Evolutionary conservation across 192 early-diverging fungal genomes (phyloP).

Genomic region (Coemansia sp.): DNA sequence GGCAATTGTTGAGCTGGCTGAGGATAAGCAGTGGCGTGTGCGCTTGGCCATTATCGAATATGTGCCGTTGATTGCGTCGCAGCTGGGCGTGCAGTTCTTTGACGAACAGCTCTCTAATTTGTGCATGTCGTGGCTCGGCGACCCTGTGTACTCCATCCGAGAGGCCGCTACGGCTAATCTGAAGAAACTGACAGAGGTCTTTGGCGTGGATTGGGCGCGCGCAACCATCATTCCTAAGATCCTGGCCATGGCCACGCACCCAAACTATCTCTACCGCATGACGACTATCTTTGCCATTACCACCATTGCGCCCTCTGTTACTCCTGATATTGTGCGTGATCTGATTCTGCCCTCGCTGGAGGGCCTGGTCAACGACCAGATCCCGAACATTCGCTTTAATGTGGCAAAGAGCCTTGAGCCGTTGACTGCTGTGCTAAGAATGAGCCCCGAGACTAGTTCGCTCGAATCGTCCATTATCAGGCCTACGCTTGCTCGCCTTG

Average conservation of each 20-base stretch:
- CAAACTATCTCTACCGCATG: constrained; percentile 98
- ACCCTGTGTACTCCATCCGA: constrained; percentile 94
- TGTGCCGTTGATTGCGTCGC: constrained; percentile 93
- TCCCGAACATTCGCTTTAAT: constrained; percentile 99
- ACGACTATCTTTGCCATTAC: constrained; percentile 96
- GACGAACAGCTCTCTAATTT: constrained; percentile 91
- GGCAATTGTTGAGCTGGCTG: constrained; percentile 97
- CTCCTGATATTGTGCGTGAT: constrained; percentile 84
- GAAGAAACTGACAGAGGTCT: constrained; percentile 93
- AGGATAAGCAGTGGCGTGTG: constrained; percentile 99
- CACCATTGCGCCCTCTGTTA: constrained; percentile 84
- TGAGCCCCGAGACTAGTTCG: constrained; percentile 58
- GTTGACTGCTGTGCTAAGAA: constrained; percentile 75
- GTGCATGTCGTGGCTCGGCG: constrained; percentile 99
- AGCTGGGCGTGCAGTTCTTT: constrained; percentile 96
- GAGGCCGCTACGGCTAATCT: constrained; percentile 96
- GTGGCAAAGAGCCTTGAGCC: constrained; percentile 93
- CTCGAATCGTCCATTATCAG: constrained; percentile 71
- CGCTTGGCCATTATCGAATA: constrained; percentile 99
- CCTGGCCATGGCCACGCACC: constrained; percentile 80
- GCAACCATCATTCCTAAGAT: constrained; percentile 92
- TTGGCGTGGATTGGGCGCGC: constrained; percentile 98
- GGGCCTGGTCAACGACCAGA: constrained; percentile 83
- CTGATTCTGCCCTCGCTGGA: constrained; percentile 85
- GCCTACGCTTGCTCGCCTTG: constrained; percentile 79